Evolutionary conservation across 192 early-diverging fungal species (phyloP), one percentile per base, ranked within the genome.

Genomic region (Umbelopsis sp.): DNA sequence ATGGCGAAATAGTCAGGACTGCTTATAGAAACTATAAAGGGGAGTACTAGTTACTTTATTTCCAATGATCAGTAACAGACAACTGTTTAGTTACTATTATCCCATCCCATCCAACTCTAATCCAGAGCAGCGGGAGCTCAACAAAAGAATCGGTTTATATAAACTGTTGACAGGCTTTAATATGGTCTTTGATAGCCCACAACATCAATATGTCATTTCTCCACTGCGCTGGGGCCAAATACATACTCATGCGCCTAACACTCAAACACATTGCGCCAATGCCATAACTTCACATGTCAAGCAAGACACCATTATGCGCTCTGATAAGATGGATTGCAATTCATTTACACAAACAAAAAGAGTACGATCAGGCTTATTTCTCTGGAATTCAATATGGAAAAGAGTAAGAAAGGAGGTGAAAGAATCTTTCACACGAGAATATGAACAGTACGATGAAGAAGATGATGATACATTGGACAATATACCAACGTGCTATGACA

Each of bases 401-500:
- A 25, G 55, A 35, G 55, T 61, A 13, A 11, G 23, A 16, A 11
- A 30, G 11, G 55, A 61, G 16, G 33, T 61, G 55, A 61, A 25
- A 61, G 23, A 16, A 10, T 61, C 23, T 16, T 15, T 35, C 16
- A 35, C 55, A 13, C 16, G 27, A 12, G 27, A 25, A 4, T 15
- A 15, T 13, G 27, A 61, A 35, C 27, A 61, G 1, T 61, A 35
- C 12, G 55, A 61, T 25, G 55, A 61, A 3, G 55, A 61, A 35
- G 55, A 61, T 2, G 55, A 61, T 33, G 55, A 61, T 61, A 61
- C 55, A 61, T 30, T 61, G 16, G 55, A 61, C 16, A 61, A 61
- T 30, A 61, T 61, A 61, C 55, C 55, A 61, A 61, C 55, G 7
- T 61, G 55, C 30, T 61, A 61, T 61, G 55, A 61, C 55, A 61